Percentiles rank a stretch among this genome's conserved stretches.
phyloP scores from a whole-genome alignment of 805 yeast genomes.

The Saccharomycopsis oosterbeekiorum region DNA sequence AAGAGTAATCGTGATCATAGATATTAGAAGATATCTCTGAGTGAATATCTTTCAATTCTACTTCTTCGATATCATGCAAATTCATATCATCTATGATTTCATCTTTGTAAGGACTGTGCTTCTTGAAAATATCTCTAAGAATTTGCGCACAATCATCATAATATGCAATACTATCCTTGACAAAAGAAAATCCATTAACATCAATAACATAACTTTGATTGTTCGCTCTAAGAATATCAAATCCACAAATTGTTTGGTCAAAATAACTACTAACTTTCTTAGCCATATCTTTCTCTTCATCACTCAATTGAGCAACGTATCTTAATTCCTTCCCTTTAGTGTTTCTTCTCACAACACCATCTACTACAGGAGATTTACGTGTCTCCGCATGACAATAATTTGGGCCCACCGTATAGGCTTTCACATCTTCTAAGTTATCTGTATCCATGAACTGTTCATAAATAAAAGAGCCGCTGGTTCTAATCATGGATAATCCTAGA shows the following conservation, averaged over 20 bases:
- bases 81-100: neutral
- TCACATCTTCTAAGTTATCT: conserved; percentile 96
- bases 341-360: conserved; percentile 93
- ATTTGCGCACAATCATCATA: conserved; percentile 78
- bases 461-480: conserved; percentile 84
- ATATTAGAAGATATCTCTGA: neutral
- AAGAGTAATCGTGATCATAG: neutral
- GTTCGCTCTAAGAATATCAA: conserved; percentile 81
- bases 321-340: conserved; percentile 96
- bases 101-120: conserved; percentile 2
- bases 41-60: neutral
- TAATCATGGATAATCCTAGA: conserved; percentile 58
- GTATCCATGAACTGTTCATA: conserved; percentile 97
- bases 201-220: conserved; percentile 90
- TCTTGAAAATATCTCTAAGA: conserved; percentile 54
- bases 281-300: conserved; percentile 76
- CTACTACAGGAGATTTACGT: conserved; percentile 97
- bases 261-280: conserved; percentile 61
- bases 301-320: conserved; percentile 69
- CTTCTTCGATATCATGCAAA: neutral
- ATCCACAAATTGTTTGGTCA: conserved; percentile 94
- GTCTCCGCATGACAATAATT: conserved; percentile 95
- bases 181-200: conserved; percentile 96
- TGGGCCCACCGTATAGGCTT: conserved; percentile 94
- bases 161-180: conserved; percentile 79